Base-by-base conservation (phyloP, 2,329 filamentous ascomycete genomes). In the Neoascochyta sp. region DNA sequence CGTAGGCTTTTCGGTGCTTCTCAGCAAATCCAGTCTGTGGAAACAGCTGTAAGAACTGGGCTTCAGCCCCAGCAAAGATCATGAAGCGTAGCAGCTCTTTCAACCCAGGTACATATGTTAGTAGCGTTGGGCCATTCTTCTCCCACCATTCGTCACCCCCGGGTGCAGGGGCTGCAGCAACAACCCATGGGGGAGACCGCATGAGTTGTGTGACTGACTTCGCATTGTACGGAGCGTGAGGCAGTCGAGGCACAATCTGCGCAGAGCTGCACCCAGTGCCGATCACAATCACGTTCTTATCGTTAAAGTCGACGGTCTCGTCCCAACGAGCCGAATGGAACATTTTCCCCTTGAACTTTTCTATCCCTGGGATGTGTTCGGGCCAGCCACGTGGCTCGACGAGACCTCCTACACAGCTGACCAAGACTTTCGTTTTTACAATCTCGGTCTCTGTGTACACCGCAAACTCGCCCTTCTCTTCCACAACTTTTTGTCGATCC, bases 141-240 rank as follows among this genome's bases (percentile, higher is more conserved):
- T 67, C 60, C 64, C 68, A 77, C 24, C 46, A 57, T 13, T 65
- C 57, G 4, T 67, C 53, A 1, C 57, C 59, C 1, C 57, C 47
- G 1, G 68, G 67, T 7, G 66, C 54, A 4, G 54, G 26, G 1
- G 50, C 7, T 24, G 61, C 57, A 2, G 71, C 68, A 4, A 69
- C 62, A 2, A 76, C 68, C 74, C 75, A 78, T 1, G 75, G 75
- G 8, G 75, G 72, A 9, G 71, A 71, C 10, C 74, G 62, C 71
- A 79, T 75, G 5, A 80, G 41, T 41, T 80, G 76, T 1, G 74
- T 77, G n/a, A 79, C 68, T 5, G 70, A 71, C 46, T 71, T 76
- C 17, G 69, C 73, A 13, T 67, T 68, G 39, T 64, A 66, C 7
- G 67, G 64, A 13, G 63, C 63, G 22, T 70, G 63, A 3, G 64